Percentiles rank a stretch among this genome's conserved stretches.
phyloP scores from a whole-genome alignment of 2,329 filamentous ascomycete species.

The Knoxdaviesia proteae region DNA sequence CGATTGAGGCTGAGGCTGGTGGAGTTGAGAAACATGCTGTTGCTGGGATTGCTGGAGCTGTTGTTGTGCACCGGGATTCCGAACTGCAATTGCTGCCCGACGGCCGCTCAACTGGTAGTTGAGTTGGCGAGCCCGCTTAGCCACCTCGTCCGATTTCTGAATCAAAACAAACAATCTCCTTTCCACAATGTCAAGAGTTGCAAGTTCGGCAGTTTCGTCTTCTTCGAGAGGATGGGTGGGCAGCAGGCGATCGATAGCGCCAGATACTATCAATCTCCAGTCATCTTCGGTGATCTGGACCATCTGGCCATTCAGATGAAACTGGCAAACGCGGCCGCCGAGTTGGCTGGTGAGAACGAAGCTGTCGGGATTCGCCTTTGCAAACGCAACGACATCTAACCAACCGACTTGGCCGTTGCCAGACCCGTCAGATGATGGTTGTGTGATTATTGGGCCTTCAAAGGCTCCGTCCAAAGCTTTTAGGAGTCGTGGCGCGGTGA shows the following conservation, averaged over 20 bases:
- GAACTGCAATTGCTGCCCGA: constrained; percentile 48
- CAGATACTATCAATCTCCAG: constrained; percentile 64
- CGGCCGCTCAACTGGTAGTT: constrained; percentile 63
- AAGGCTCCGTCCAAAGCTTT: constrained; percentile 76
- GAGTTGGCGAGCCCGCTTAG: constrained; percentile 44
- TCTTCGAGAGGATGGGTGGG: constrained; percentile 64
- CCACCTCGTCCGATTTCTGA: constrained; percentile 58
- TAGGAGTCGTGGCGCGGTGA: constrained; percentile 62
- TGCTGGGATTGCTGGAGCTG: constrained; percentile 2
- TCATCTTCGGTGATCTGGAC: constrained; percentile 81
- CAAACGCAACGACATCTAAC: constrained; percentile 73
- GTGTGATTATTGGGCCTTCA: constrained; percentile 49
- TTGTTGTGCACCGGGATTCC: constrained; percentile 23
- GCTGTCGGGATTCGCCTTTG: constrained; percentile 57
- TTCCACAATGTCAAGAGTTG: constrained; percentile 67
- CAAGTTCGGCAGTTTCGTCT: constrained; percentile 70
- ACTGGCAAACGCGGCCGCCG: constrained; percentile 55
- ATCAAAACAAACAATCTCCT: constrained; percentile 57
- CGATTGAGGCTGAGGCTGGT: neutral
- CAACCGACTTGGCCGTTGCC: constrained; percentile 42
- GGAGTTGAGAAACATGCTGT: constrained; percentile 1
- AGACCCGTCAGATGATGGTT: constrained; percentile 31
- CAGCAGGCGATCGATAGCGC: constrained; percentile 59
- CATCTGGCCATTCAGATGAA: constrained; percentile 59
- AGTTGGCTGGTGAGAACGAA: constrained; percentile 51